Base-by-base conservation (phyloP, 2,329 filamentous ascomycete species). In the Verticillium klebahnii region DNA sequence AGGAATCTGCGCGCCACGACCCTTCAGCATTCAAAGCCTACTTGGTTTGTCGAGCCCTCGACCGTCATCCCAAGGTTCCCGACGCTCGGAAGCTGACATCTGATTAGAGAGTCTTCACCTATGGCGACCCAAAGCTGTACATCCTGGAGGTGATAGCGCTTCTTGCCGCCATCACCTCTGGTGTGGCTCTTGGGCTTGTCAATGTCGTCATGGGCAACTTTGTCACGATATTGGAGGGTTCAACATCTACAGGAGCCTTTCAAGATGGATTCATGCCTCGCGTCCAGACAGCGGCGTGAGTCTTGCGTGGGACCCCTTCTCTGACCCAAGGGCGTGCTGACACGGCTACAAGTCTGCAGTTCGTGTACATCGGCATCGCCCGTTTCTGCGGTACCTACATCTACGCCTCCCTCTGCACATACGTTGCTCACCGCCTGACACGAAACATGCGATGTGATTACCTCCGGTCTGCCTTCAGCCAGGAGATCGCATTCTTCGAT, bases 281-380 rank as follows among this genome's bases (percentile, higher is more conserved):
- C 15, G 62, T 62, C n/a, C 50, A 59, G n/a, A 57, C 56, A 19
- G 29, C 36, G 29, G 55, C 60, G 62, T 60, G 17, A 58, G 62
- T 57, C 29, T 29, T 29, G 29, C 29, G 29, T 29, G 29, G 5
- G 29, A 29, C 29, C 29, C 5, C 29, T 29, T 29, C 5, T 17
- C 8, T 25, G n/a, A 11, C 12, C 7, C 17, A 23, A 25, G 45
- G 17, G 9, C 19, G 8, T 12, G 11, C 45, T 50, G 45, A 50
- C 36, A n/a, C 7, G 29, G 5, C 19, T 50, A 4, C 45, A 25
- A 40, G 36, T 14, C 69, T 83, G 2, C 82, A 78, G 67, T 82
- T 84, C 63, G 70, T 85, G 5, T 83, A 82, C 62, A 71, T 83
- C 17, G 80, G 82, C 67, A 66, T 80, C 58, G 79, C 71, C 2